Percentiles rank a stretch among this genome's conserved stretches.
These are phyloP conservation scores for Pseudogymnoascus sp. DNA, from an alignment of 2,329 filamentous ascomycete genomes.

Conservation along the genomic window DNA sequence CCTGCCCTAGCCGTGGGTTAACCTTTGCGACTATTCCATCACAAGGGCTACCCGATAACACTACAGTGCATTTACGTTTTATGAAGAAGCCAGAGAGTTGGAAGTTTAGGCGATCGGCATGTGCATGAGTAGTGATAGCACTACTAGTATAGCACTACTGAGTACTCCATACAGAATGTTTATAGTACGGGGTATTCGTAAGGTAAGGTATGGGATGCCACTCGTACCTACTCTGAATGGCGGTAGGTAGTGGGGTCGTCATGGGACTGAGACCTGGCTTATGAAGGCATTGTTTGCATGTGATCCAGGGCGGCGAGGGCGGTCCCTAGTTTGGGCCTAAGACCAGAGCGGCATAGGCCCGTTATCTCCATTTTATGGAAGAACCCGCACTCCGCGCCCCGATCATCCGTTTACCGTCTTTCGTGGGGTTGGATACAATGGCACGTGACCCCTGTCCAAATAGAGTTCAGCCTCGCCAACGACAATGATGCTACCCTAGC, in stretches of 20 bases:
- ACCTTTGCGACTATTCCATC: background rate
- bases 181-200: background rate
- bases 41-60: background rate
- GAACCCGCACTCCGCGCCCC: no score
- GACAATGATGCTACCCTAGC: background rate
- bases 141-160: slow-evolving; percentile 1
- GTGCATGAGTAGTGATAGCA: background rate
- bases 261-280: background rate
- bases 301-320: background rate
- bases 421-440: no score
- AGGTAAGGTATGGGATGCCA: background rate
- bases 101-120: background rate
- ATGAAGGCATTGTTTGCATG: background rate
- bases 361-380: no score
- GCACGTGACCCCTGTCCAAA: background rate
- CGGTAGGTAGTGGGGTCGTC: background rate
- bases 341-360: background rate
- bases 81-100: background rate
- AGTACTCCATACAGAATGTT: background rate
- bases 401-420: no score
- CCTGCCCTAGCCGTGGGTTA: background rate
- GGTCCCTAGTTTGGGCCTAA: background rate
- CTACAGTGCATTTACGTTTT: background rate
- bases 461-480: slow-evolving; percentile 4
- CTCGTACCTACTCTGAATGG: background rate